Evolutionary conservation across 2,329 filamentous ascomycete genomes (phyloP).

Genomic region (Trichophyton verrucosum): DNA sequence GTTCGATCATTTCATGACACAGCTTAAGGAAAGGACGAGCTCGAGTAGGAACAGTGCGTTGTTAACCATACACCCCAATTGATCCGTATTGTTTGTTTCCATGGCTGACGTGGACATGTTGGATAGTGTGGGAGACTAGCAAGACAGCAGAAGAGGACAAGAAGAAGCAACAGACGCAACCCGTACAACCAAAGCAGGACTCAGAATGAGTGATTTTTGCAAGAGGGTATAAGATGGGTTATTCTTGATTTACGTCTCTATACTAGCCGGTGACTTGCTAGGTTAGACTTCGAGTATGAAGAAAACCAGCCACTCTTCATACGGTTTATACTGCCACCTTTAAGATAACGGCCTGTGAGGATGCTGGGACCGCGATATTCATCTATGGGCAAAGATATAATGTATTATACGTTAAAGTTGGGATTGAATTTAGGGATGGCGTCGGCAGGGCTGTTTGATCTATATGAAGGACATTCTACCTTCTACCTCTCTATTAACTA

Average conservation of each 20-base stretch:
- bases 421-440: not conserved
- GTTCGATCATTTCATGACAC: constrained; percentile 74
- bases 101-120: not conserved
- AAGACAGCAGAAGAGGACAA: constrained; percentile 21
- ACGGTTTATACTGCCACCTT: no score
- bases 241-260: no score
- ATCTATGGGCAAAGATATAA: not conserved
- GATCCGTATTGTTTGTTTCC: not conserved
- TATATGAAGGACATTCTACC: not conserved
- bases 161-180: not conserved
- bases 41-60: constrained; percentile 74
- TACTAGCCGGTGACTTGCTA: no score
- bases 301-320: no score
- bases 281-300: no score
- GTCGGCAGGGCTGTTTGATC: not conserved
- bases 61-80: not conserved
- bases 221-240: no score
- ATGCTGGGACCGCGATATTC: no score
- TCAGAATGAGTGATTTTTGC: no score
- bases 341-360: no score
- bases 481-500: not conserved
- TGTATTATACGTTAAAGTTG: not conserved
- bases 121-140: constrained; percentile 25
- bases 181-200: constrained; percentile 17
- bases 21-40: constrained; percentile 79